Base-by-base conservation (phyloP, 768 basidiomycete species). In the Lentinula raphanica region DNA sequence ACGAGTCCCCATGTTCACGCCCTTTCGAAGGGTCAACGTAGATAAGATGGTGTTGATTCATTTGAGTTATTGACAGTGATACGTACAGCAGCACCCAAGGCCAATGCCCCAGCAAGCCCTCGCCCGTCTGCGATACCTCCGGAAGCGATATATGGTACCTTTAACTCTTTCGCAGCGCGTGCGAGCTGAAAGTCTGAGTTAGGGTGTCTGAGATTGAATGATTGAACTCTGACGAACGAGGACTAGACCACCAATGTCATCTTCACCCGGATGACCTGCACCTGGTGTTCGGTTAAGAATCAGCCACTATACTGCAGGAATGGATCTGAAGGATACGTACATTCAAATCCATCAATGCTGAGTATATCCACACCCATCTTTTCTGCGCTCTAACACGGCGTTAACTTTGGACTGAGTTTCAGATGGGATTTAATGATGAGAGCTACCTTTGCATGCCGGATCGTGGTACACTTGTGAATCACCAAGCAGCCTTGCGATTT, bases 261-360 rank as follows among this genome's bases (percentile, higher is more conserved):
- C 91, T 67, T 97, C 95, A 60, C 95, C 95, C 17, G 93, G 93
- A 70, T 94, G 92, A 25, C 94, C 94, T 29, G 93, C 94, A 67
- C 92, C 91, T 93, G 65, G 63, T 25, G 15, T 40, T 2, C 4
- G 5, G 29, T 58, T 36, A 23, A 3, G 28, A 23, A 19, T 49
- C 44, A 53, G 50, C 42, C 54, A 55, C n/a, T 23, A 49, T 38
- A 12, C 12, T 4, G 49, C 11, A 25, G 27, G 51, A 39, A 28
- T 28, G 54, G 36, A 36, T 25, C 25, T 31, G 27, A 5, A 60
- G 28, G 27, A 56, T 8, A 58, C 81, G 42, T 59, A 90, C 92
- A 95, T 78, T 95, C 93, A 60, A 95, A 90, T 0, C 94, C 92
- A 59, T 95, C 94, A 28, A 95, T 94, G 62, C 91, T 92, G 27